Evolutionary conservation across 768 basidiomycete genomes (phyloP).

Genomic region (Boletus rufocinnamomeus): DNA sequence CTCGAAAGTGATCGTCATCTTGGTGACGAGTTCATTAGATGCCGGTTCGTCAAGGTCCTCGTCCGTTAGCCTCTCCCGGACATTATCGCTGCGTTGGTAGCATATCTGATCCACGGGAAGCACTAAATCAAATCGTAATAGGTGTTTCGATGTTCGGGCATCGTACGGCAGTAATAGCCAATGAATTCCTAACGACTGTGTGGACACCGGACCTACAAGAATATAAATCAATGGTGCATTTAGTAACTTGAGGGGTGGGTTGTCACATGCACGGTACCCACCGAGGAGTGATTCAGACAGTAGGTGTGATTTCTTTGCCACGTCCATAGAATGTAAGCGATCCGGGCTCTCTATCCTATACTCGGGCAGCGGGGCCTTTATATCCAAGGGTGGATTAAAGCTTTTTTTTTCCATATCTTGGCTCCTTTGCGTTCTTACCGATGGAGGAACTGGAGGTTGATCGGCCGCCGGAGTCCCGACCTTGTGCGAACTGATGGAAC

Average conservation of each 20-base stretch:
- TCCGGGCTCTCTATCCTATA: not conserved
- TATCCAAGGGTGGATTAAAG: not conserved
- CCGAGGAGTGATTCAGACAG: not conserved
- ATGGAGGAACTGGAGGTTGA: not conserved
- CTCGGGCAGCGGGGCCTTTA: not conserved
- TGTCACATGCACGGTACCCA: not conserved
- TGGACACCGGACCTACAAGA: not conserved
- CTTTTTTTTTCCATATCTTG: not conserved
- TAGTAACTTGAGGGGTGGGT: not conserved
- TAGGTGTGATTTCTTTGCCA: not conserved
- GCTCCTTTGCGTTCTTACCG: not conserved
- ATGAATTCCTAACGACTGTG: slow-evolving; percentile 34
- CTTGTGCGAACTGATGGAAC: not conserved
- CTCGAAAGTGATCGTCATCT: slow-evolving; percentile 48
- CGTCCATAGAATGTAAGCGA: not conserved
- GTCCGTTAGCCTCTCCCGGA: slow-evolving; percentile 25
- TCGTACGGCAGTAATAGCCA: slow-evolving; percentile 49
- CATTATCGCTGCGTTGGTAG: slow-evolving; percentile 19
- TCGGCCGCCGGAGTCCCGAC: not conserved
- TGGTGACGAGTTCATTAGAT: slow-evolving; percentile 39
- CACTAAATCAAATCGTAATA: slow-evolving; percentile 45
- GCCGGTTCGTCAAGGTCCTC: slow-evolving; percentile 44
- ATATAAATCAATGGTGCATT: not conserved
- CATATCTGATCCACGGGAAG: slow-evolving; percentile 40
- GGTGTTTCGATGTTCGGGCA: slow-evolving; percentile 31